Evolutionary conservation across 106 monocot species (phyloP).

Genomic region (Chionographis japonica): DNA sequence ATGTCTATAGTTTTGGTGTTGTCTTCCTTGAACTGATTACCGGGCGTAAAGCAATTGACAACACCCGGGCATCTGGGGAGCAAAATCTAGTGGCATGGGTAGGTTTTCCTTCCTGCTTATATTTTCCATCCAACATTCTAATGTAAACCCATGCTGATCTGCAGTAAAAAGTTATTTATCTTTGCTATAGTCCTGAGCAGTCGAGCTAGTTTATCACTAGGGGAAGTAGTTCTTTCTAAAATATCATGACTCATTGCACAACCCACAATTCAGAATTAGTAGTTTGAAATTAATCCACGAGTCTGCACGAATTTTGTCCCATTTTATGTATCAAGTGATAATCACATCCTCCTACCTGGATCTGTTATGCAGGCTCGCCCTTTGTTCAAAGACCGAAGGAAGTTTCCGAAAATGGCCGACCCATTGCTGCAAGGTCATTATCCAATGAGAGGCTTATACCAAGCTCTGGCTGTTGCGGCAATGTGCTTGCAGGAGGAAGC

Average conservation of each 20-base stretch:
- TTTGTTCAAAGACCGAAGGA: constrained; percentile 79
- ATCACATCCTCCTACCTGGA: neutral
- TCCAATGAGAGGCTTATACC: constrained; percentile 82
- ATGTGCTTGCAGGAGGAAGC: constrained; percentile 98
- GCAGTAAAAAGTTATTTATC: neutral
- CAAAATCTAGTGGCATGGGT: constrained; percentile 82
- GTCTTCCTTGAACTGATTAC: constrained; percentile 75
- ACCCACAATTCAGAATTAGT: no score
- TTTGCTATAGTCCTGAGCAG: neutral
- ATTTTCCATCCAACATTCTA: neutral
- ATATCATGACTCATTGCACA: no score
- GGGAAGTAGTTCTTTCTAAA: no score
- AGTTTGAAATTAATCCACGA: neutral
- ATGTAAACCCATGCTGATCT: no score
- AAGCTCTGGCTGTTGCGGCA: constrained; percentile 86
- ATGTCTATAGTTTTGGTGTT: constrained; percentile 80
- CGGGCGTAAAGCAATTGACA: constrained; percentile 71
- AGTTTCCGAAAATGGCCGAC: constrained; percentile 90
- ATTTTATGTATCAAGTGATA: neutral
- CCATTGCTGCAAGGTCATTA: constrained; percentile 67
- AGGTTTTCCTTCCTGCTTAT: constrained; percentile 6
- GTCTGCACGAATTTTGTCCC: constrained; percentile 1
- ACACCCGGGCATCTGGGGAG: constrained; percentile 43
- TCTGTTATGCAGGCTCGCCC: constrained; percentile 71
- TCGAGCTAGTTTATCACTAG: neutral